phyloP scores from a whole-genome alignment of 108 stramenopile genomes.

The Cyclotella sp. region DNA sequence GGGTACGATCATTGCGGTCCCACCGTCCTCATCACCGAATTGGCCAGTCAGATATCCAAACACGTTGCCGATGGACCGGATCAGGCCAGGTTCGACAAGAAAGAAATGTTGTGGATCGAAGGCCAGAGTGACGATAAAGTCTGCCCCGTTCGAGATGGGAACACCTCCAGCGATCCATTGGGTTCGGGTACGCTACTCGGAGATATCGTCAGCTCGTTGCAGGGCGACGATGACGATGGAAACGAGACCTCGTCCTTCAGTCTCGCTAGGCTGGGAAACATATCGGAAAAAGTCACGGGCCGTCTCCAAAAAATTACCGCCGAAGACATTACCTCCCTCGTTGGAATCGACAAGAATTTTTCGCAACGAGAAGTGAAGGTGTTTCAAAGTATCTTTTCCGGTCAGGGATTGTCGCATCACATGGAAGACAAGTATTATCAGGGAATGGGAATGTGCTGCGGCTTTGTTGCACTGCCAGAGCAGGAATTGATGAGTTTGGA shows the following conservation, averaged over 20 bases:
- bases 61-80: constrained; percentile 26
- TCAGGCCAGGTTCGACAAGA: constrained; percentile 20
- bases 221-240: constrained; percentile 26
- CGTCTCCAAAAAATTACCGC: constrained; percentile 60
- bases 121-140: constrained; percentile 66
- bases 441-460: constrained; percentile 77
- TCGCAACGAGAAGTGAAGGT: constrained; percentile 75
- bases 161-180: constrained; percentile 61
- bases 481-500: constrained; percentile 62
- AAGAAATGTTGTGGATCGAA: constrained; percentile 69
- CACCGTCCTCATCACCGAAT: constrained; percentile 70
- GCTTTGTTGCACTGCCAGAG: constrained; percentile 67
- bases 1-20: constrained; percentile 86
- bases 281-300: constrained; percentile 49
- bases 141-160: constrained; percentile 83
- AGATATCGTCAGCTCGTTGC: constrained; percentile 57
- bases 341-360: constrained; percentile 78
- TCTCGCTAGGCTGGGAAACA: constrained; percentile 26
- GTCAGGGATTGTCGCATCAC: constrained; percentile 78
- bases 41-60: constrained; percentile 30
- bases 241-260: constrained; percentile 19
- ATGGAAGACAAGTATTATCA: constrained; percentile 83
- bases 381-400: constrained; percentile 67
- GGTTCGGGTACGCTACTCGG: constrained; percentile 70
- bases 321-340: constrained; percentile 65